These are phyloP conservation scores for Ailanthus altissimus DNA, from an alignment of 345 rosid species.

Conservation along the genomic window DNA sequence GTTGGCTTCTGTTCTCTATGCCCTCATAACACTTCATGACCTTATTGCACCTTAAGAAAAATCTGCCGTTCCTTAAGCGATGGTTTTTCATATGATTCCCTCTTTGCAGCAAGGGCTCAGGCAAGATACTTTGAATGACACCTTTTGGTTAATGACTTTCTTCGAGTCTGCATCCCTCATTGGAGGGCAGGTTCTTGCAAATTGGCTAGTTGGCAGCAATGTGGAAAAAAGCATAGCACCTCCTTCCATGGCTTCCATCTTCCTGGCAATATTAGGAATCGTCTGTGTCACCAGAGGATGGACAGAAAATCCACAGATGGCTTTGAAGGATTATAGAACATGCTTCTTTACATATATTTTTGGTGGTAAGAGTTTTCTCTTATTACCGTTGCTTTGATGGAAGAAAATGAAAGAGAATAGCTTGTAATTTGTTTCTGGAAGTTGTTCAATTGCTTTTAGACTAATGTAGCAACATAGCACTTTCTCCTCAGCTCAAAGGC, in stretches of 20 bases:
- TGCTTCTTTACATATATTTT: conserved; percentile 55
- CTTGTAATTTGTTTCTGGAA: not conserved
- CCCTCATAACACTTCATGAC: not conserved
- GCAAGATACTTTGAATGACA: conserved; percentile 69
- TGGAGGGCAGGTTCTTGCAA: conserved; percentile 75
- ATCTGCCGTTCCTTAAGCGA: not conserved
- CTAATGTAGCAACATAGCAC: not conserved
- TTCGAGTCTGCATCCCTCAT: conserved; percentile 73
- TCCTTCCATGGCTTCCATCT: conserved; percentile 43
- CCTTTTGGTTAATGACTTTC: conserved; percentile 91
- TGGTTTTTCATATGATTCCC: conserved; percentile 15
- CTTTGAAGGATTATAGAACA: conserved; percentile 41
- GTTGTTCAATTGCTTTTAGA: not conserved
- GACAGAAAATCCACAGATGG: conserved; percentile 47
- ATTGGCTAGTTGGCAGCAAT: conserved; percentile 57
- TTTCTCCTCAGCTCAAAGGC: conserved; percentile 1
- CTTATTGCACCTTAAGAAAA: not conserved
- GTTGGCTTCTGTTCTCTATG: not conserved
- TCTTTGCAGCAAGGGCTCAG: conserved; percentile 76
- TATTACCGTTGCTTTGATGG: not conserved
- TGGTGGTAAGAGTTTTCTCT: conserved; percentile 49
- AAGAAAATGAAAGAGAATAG: not conserved
- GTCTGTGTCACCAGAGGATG: conserved; percentile 48
- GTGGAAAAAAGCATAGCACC: conserved; percentile 46
- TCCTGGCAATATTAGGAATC: conserved; percentile 56